These are phyloP conservation scores for Fermentozyma sake DNA, from an alignment of 1,139 yeast genomes.

Conservation along the genomic window DNA sequence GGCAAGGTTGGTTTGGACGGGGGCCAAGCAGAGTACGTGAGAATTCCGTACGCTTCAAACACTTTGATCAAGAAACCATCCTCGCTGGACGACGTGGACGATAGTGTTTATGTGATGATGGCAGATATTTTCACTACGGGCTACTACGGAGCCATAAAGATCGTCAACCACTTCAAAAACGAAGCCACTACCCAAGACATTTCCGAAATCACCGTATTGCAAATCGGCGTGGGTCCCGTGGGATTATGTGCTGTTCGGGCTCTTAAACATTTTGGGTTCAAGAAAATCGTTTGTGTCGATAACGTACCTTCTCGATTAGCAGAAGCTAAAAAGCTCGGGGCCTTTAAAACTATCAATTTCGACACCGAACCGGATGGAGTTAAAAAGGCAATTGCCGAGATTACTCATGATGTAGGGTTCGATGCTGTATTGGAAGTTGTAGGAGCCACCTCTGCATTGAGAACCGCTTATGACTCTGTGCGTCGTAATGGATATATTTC, in stretches of 20 bases:
- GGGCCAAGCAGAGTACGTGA: slow-evolving; percentile 57
- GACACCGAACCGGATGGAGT: slow-evolving; percentile 28
- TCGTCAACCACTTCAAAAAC: slow-evolving; percentile 35
- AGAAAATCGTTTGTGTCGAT: slow-evolving; percentile 47
- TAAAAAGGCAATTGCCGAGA: slow-evolving; percentile 18
- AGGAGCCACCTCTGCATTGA: slow-evolving; percentile 48
- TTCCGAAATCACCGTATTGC: slow-evolving; percentile 39
- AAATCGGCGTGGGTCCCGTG: slow-evolving; percentile 65
- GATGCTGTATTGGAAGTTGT: slow-evolving; percentile 60
- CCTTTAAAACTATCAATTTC: slow-evolving; percentile 37
- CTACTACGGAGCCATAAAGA: slow-evolving; percentile 51
- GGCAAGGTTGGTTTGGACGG: slow-evolving; percentile 54
- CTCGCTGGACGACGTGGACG: slow-evolving; percentile 25
- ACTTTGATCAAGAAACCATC: slow-evolving; percentile 43
- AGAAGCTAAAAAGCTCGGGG: slow-evolving; percentile 45
- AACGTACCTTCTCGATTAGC: slow-evolving; percentile 44
- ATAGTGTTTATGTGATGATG: slow-evolving; percentile 52
- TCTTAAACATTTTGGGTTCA: slow-evolving; percentile 44
- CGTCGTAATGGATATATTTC: slow-evolving; percentile 58
- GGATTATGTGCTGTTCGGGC: slow-evolving; percentile 53
- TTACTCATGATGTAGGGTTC: slow-evolving; percentile 39
- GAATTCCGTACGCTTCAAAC: slow-evolving; percentile 53
- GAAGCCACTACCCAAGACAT: slow-evolving; percentile 18
- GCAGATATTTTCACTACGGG: slow-evolving; percentile 69
- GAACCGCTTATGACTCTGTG: slow-evolving; percentile 48